These are phyloP conservation scores for Suhomyces pyralidae DNA, from an alignment of 805 yeast species.

Conservation along the genomic window DNA sequence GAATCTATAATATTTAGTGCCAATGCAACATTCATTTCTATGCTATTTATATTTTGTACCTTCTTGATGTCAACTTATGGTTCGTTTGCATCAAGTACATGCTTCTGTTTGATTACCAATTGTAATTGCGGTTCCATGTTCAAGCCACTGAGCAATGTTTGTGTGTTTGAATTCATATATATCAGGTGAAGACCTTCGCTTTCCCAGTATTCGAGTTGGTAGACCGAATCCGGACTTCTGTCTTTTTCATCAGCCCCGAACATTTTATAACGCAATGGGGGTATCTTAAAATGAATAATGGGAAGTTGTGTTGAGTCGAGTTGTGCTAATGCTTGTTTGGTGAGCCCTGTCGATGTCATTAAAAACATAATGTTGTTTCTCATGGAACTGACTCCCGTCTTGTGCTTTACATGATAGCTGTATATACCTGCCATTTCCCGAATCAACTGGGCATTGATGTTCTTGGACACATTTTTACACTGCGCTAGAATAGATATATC, in stretches of 20 bases:
- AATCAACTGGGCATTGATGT: slow-evolving; percentile 45
- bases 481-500: slow-evolving; percentile 49
- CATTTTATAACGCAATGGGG: slow-evolving; percentile 24
- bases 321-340: slow-evolving; percentile 45
- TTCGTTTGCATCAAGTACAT: not conserved
- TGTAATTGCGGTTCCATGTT: slow-evolving; percentile 24
- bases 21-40: not conserved
- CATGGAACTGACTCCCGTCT: slow-evolving; percentile 11
- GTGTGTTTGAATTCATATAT: slow-evolving; percentile 37
- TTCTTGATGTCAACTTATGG: not conserved
- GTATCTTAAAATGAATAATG: slow-evolving; percentile 40
- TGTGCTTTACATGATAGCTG: slow-evolving; percentile 28
- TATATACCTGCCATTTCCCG: slow-evolving; percentile 57
- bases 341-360: slow-evolving; percentile 45
- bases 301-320: slow-evolving; percentile 47
- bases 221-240: slow-evolving; percentile 19
- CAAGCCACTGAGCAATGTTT: slow-evolving; percentile 30
- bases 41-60: not conserved
- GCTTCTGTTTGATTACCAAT: not conserved
- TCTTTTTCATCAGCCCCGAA: not conserved
- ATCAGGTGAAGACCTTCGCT: slow-evolving; percentile 35
- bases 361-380: slow-evolving; percentile 33
- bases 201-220: slow-evolving; percentile 34
- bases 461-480: slow-evolving; percentile 48
- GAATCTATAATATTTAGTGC: not conserved